phyloP scores from a whole-genome alignment of 176 grass and related monocot genomes.

The Oryza coarctata region DNA sequence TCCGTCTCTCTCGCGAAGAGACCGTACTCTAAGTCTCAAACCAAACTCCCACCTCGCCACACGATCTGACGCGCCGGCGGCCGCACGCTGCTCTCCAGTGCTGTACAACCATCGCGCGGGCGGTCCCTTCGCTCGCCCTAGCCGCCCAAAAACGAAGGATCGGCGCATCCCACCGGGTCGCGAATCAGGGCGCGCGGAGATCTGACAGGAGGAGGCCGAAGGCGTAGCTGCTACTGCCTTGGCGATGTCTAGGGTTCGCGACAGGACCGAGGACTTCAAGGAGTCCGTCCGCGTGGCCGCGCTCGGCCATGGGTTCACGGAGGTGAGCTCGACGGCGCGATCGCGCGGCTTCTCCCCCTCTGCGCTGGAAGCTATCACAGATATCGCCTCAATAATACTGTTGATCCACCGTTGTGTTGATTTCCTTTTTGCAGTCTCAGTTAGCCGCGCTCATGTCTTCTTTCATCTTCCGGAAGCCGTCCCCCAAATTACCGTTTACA shows the following conservation, averaged over 20 bases:
- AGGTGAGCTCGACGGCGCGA: slow-evolving; percentile 41
- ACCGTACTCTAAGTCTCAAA: not conserved
- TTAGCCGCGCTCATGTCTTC: slow-evolving; percentile 71
- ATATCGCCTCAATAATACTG: not conserved
- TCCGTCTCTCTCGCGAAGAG: not conserved
- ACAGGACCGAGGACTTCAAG: slow-evolving; percentile 87
- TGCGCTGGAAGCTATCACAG: not conserved
- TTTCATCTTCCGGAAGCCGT: slow-evolving; percentile 85
- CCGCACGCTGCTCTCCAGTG: not conserved
- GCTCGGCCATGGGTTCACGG: slow-evolving; percentile 59
- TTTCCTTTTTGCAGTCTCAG: slow-evolving; percentile 50
- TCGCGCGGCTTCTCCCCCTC: not conserved
- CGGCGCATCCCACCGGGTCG: not conserved
- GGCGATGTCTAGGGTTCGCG: slow-evolving; percentile 72
- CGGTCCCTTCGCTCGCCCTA: not conserved
- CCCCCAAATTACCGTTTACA: slow-evolving; percentile 58
- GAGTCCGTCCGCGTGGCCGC: slow-evolving; percentile 62
- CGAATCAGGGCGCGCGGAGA: slow-evolving; percentile 13
- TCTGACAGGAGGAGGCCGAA: slow-evolving; percentile 33
- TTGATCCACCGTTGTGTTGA: slow-evolving; percentile 1
- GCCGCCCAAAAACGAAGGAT: not conserved
- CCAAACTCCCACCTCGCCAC: slow-evolving; percentile 14
- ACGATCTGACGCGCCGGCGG: slow-evolving; percentile 32
- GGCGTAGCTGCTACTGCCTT: slow-evolving; percentile 1
- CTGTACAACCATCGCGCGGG: not conserved